phyloP scores from a whole-genome alignment of 768 basidiomycete species.

The Psilocybe cubensis region DNA sequence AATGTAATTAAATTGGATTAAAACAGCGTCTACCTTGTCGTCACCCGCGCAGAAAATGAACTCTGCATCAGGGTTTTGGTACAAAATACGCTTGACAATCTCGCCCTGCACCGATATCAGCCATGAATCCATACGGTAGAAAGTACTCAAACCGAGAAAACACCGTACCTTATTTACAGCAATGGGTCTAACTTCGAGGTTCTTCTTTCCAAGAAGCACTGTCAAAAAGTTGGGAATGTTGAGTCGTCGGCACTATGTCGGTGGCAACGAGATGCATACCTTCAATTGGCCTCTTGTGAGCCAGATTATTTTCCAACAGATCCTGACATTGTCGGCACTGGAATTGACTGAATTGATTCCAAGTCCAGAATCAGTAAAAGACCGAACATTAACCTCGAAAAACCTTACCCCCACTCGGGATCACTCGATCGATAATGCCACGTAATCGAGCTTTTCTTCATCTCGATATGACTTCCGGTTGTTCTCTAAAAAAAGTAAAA shows the following conservation, averaged over 20 bases:
- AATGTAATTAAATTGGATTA: neutral
- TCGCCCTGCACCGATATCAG: slow-evolving; percentile 60
- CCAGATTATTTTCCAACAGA: slow-evolving; percentile 91
- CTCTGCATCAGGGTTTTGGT: slow-evolving; percentile 91
- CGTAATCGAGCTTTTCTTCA: slow-evolving; percentile 96
- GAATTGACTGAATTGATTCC: slow-evolving; percentile 67
- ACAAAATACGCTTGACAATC: slow-evolving; percentile 94
- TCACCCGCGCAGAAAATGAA: slow-evolving; percentile 98
- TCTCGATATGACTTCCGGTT: slow-evolving; percentile 94
- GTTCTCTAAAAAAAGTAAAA: slow-evolving; percentile 57
- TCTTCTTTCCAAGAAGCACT: slow-evolving; percentile 98
- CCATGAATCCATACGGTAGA: neutral
- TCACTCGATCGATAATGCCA: slow-evolving; percentile 96
- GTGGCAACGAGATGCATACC: slow-evolving; percentile 42
- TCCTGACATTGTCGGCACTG: slow-evolving; percentile 98
- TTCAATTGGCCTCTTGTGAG: slow-evolving; percentile 93
- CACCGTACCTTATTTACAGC: slow-evolving; percentile 86
- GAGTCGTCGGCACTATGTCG: neutral
- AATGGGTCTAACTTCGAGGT: slow-evolving; percentile 93
- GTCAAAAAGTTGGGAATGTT: neutral
- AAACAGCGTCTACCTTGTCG: slow-evolving; percentile 70
- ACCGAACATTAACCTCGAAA: neutral
- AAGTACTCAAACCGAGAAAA: slow-evolving; percentile 5
- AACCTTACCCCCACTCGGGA: slow-evolving; percentile 90
- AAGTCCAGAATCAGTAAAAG: neutral